These are phyloP conservation scores for Thalassiosira livingstoniorum DNA, from an alignment of 352 stramenopile species.

Conservation along the genomic window DNA sequence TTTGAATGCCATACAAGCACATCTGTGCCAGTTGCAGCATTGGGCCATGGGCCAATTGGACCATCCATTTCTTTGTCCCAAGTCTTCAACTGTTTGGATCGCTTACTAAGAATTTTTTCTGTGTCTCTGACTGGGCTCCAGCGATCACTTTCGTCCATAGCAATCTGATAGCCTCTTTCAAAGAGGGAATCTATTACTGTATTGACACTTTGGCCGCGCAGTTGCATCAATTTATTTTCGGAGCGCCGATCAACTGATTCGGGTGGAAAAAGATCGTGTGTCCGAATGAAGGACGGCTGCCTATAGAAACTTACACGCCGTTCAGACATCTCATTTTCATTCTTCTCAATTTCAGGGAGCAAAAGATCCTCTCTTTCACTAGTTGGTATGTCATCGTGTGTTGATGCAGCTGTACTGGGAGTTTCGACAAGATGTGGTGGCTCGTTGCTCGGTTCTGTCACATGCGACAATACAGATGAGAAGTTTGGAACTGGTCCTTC, in stretches of 20 bases:
- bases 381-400: slow-evolving; percentile 15
- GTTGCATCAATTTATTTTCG: slow-evolving; percentile 24
- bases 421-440: slow-evolving; percentile 20
- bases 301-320: slow-evolving; percentile 20
- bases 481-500: background rate
- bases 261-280: slow-evolving; percentile 40
- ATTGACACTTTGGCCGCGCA: slow-evolving; percentile 31
- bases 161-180: slow-evolving; percentile 55
- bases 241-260: slow-evolving; percentile 1
- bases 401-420: slow-evolving; percentile 37
- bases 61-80: slow-evolving; percentile 4
- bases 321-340: background rate
- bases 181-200: slow-evolving; percentile 49
- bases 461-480: slow-evolving; percentile 8
- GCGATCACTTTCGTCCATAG: slow-evolving; percentile 69
- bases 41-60: slow-evolving; percentile 51
- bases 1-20: slow-evolving; percentile 57
- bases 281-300: slow-evolving; percentile 40
- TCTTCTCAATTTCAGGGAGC: slow-evolving; percentile 5
- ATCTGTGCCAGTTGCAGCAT: slow-evolving; percentile 47
- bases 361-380: background rate
- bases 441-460: background rate
- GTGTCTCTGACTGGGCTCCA: slow-evolving; percentile 65
- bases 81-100: slow-evolving; percentile 18
- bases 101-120: slow-evolving; percentile 52